phyloP scores from a whole-genome alignment of 2,329 filamentous ascomycete species.

The Madurella fahalii region DNA sequence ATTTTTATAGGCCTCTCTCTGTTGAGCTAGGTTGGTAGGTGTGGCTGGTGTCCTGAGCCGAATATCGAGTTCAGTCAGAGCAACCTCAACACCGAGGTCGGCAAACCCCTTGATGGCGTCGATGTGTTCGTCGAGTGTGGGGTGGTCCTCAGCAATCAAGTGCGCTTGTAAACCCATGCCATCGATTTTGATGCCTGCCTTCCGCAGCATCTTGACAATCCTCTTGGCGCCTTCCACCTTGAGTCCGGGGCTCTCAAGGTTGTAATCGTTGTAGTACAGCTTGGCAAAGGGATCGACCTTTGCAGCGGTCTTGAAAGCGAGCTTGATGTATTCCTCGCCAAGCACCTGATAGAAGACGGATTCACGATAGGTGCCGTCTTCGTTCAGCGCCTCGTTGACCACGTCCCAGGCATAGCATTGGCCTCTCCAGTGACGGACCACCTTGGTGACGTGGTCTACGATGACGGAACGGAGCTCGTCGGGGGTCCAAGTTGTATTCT shows the following conservation, averaged over 20 bases:
- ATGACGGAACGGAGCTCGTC: constrained; percentile 47
- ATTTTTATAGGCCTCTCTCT: constrained; percentile 43
- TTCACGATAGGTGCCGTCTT: constrained; percentile 48
- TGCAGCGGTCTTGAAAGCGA: constrained; percentile 49
- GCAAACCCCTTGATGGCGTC: constrained; percentile 48
- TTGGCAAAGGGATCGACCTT: constrained; percentile 47
- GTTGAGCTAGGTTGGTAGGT: constrained; percentile 38
- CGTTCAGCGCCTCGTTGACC: constrained; percentile 54
- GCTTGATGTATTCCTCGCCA: constrained; percentile 48
- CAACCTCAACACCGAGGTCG: constrained; percentile 50
- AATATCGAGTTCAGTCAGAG: constrained; percentile 59
- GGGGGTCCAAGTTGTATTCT: constrained; percentile 43
- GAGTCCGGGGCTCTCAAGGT: constrained; percentile 45
- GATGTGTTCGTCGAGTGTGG: constrained; percentile 42
- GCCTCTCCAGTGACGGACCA: constrained; percentile 45
- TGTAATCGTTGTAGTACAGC: constrained; percentile 60
- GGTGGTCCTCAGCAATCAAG: constrained; percentile 49
- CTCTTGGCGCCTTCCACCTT: constrained; percentile 43
- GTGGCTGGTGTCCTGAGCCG: constrained; percentile 39
- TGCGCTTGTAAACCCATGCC: constrained; percentile 57
- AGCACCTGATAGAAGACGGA: constrained; percentile 48
- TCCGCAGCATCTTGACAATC: constrained; percentile 42
- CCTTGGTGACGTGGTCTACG: constrained; percentile 49
- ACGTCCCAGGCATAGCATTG: constrained; percentile 55
- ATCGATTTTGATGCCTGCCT: constrained; percentile 46